Evolutionary conservation across 192 early-diverging fungal genomes (phyloP), one percentile per base, ranked within the genome.

Genomic region (Linnemannia hyalina): DNA sequence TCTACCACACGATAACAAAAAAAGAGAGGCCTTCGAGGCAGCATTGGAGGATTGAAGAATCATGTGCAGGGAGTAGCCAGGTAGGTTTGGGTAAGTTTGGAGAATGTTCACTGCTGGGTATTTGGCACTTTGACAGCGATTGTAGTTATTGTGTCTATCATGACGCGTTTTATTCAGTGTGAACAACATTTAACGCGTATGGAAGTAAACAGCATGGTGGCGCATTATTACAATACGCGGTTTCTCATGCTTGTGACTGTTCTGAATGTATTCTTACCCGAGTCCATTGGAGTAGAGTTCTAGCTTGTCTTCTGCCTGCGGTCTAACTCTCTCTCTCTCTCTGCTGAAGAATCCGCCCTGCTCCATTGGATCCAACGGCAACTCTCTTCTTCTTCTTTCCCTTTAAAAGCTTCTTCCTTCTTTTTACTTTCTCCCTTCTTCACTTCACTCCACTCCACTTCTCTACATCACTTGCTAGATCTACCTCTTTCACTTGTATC

Each of bases 291-390:
- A 46, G 44, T 15, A 16, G 18, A 18, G 49, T 16, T 11, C 18
- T 16, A 18, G 47, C 11, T 3, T 11, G 11, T 4, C 60, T 65
- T 32, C 4, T 11, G 26, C 13, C 60, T 65, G 60, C 29, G 60
- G 55, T 8, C 6, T 29, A 0, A 4, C 6, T 26, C 26, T 10
- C 11, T 35, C 11, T 29, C 9, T 65, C 7, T 26, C 29, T 32
- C 26, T 63, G n/a, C 26, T 52, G 49, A 52, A 52, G 29, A 65
- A 32, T 65, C 60, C 60, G 13, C 13, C 13, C 26, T 65, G 60
- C 60, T 65, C 60, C 60, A 65, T 65, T 65, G 60, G 60, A 65
- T 65, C 60, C 26, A 15, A 65, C 60, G 60, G 26, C 60, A 65
- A 26, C 55, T 10, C 55, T 29, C 23, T 65, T 15, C 11, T 32